phyloP scores from a whole-genome alignment of 352 stramenopile genomes.

The Blastocystis hominis region DNA sequence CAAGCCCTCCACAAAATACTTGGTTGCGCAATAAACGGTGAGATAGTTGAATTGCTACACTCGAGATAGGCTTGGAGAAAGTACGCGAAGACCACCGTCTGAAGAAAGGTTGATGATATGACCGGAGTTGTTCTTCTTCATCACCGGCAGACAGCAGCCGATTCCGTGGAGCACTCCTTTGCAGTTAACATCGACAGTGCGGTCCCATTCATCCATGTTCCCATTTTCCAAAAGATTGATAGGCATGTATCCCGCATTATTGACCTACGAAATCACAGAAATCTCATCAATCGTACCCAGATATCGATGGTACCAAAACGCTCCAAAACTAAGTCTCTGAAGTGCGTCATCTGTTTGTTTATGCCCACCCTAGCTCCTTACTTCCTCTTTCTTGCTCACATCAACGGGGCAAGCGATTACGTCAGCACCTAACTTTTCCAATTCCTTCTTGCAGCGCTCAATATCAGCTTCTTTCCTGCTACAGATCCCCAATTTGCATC shows the following conservation, averaged over 20 bases:
- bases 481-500: slow-evolving; percentile 47
- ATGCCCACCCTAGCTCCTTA: background rate
- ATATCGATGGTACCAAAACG: slow-evolving; percentile 53
- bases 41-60: slow-evolving; percentile 52
- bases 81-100: slow-evolving; percentile 30
- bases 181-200: slow-evolving; percentile 45
- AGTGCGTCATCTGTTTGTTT: background rate
- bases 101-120: slow-evolving; percentile 58
- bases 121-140: slow-evolving; percentile 50
- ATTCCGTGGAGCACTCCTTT: slow-evolving; percentile 57
- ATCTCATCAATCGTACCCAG: background rate
- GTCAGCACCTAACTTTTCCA: slow-evolving; percentile 6
- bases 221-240: slow-evolving; percentile 36
- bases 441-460: background rate
- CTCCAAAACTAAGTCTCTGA: background rate
- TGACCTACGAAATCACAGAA: slow-evolving; percentile 10
- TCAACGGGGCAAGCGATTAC: slow-evolving; percentile 19
- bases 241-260: slow-evolving; percentile 55
- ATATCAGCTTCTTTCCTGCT: slow-evolving; percentile 57
- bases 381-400: slow-evolving; percentile 42
- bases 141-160: slow-evolving; percentile 37
- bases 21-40: slow-evolving; percentile 54
- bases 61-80: background rate
- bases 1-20: slow-evolving; percentile 57
- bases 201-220: slow-evolving; percentile 24